These are phyloP conservation scores for Fusarium buxicola DNA, from an alignment of 2,329 filamentous ascomycete genomes.

Conservation along the genomic window DNA sequence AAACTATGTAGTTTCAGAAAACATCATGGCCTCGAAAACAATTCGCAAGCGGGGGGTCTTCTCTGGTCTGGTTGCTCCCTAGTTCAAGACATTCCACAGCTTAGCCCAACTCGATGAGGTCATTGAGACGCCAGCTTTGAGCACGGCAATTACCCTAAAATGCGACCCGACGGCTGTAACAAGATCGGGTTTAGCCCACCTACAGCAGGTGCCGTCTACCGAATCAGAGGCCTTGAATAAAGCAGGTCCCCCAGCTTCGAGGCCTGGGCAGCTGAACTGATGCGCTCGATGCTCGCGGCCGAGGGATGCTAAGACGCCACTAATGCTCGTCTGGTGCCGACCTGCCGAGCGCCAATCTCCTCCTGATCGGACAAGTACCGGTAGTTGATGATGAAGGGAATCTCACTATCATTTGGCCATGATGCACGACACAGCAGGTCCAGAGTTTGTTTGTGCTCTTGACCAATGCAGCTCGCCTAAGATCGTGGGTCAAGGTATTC, in stretches of 20 bases:
- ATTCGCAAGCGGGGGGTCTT: conserved; percentile 28
- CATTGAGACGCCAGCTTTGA: conserved; percentile 29
- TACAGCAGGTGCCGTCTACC: fast-evolving
- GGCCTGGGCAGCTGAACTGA: conserved; percentile 30
- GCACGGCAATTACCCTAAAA: conserved; percentile 13
- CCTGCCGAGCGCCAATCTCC: conserved; percentile 29
- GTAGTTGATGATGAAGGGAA: background rate
- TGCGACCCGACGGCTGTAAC: conserved; percentile 16
- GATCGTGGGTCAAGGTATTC: background rate
- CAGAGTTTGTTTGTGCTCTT: background rate
- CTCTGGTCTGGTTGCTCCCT: conserved; percentile 20
- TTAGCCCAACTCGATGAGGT: conserved; percentile 33
- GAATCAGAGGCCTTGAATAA: background rate
- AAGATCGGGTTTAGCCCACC: conserved; percentile 11
- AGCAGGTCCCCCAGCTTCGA: background rate
- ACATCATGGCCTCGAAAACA: conserved; percentile 16
- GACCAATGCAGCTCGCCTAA: conserved; percentile 32
- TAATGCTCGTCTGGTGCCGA: conserved; percentile 36
- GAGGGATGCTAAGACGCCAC: conserved; percentile 30
- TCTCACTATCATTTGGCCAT: too few species aligned
- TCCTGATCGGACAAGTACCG: background rate
- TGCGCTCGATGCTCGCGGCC: conserved; percentile 8
- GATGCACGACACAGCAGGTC: background rate
- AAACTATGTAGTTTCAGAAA: background rate
- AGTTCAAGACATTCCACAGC: conserved; percentile 35